Evolutionary conservation across 768 basidiomycete species (phyloP).

Genomic region (Pleurotus platypus): DNA sequence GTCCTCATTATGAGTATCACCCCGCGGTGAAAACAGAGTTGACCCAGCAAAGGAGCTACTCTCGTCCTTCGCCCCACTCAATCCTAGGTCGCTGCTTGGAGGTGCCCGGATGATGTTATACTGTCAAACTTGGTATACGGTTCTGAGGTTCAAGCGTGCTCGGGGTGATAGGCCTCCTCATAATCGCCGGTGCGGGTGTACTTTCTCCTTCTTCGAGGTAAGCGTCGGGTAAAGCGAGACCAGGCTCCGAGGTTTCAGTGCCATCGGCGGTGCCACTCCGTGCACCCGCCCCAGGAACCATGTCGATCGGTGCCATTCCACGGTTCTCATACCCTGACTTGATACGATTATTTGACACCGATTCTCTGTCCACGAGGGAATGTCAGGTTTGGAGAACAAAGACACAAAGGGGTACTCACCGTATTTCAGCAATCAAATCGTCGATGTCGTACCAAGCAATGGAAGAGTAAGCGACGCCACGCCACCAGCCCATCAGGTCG

Average conservation of each 20-base stretch:
- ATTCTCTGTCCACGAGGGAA: slow-evolving; percentile 48
- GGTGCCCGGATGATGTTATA: slow-evolving; percentile 20
- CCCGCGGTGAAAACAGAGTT: neutral
- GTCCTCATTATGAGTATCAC: neutral
- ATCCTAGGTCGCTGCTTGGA: too few relatives aligned
- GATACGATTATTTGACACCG: slow-evolving; percentile 78
- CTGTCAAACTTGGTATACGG: slow-evolving; percentile 37
- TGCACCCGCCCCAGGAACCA: slow-evolving; percentile 68
- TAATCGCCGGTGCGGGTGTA: slow-evolving; percentile 19
- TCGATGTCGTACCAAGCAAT: slow-evolving; percentile 76
- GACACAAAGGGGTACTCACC: slow-evolving; percentile 38
- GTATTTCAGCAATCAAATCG: slow-evolving; percentile 78
- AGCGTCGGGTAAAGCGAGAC: slow-evolving; percentile 38
- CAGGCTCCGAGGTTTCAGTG: slow-evolving; percentile 52
- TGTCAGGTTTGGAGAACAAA: slow-evolving; percentile 5
- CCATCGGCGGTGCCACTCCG: slow-evolving; percentile 64
- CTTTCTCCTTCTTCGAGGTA: slow-evolving; percentile 41
- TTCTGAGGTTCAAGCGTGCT: slow-evolving; percentile 30
- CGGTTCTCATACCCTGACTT: slow-evolving; percentile 72
- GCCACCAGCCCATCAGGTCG: slow-evolving; percentile 72
- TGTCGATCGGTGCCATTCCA: slow-evolving; percentile 61
- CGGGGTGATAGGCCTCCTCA: slow-evolving; percentile 20
- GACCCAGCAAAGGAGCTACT: too few relatives aligned
- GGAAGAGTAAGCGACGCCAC: slow-evolving; percentile 61
- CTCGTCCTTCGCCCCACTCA: too few relatives aligned